phyloP scores from a whole-genome alignment of 805 yeast genomes.

The Maudiozyma serrabonitensis region DNA sequence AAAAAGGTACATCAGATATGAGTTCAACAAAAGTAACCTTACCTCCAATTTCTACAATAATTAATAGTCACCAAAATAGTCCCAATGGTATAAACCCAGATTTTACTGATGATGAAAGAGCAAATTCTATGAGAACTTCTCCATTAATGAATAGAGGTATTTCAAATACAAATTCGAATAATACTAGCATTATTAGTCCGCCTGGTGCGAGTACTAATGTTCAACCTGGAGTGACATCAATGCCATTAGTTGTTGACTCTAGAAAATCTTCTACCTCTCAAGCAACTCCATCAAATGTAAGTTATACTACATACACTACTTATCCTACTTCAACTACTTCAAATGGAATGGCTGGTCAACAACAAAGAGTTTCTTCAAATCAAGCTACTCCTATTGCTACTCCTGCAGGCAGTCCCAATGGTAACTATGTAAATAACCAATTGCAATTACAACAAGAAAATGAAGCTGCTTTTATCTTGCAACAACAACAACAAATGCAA shows the following conservation, averaged over 20 bases:
- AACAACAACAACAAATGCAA: not conserved
- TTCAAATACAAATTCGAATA: not conserved
- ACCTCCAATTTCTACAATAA: slow-evolving; percentile 4
- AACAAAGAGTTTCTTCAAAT: not conserved
- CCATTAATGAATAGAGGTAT: not conserved
- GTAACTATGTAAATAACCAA: not conserved
- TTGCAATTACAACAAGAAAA: not conserved
- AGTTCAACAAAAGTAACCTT: not conserved
- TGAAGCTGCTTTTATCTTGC: not conserved
- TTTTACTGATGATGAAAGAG: not conserved
- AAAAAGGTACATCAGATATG: not conserved
- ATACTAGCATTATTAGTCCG: not conserved
- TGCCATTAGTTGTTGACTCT: not conserved
- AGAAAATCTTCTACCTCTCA: not conserved
- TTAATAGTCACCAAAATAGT: not conserved
- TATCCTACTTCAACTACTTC: too few species aligned
- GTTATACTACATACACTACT: not conserved
- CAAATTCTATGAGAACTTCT: not conserved
- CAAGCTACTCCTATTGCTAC: not conserved
- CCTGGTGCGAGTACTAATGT: not conserved
- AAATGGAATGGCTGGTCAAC: not conserved
- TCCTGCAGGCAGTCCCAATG: not conserved
- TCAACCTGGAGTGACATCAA: not conserved
- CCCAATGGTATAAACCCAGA: not conserved
- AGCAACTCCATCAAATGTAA: not conserved